A percentile compares a stretch with the other conserved stretches of the same genome.
Evolutionary conservation across 1,139 yeast genomes (phyloP).

Genomic region (Candida dubliniensis): DNA sequence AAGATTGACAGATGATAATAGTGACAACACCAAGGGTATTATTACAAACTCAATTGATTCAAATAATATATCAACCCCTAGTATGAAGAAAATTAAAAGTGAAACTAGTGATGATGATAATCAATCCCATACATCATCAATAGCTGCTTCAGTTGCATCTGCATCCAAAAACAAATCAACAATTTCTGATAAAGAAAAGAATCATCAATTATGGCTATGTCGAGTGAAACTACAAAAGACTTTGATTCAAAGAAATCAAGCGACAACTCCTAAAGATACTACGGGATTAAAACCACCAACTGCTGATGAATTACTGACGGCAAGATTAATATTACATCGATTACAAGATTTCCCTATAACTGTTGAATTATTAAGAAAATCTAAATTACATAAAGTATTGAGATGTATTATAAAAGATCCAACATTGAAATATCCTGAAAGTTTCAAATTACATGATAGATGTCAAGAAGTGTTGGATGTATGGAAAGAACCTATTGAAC

Average conservation of each 20-base stretch:
- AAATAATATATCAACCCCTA: slow-evolving; percentile 1
- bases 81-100: slow-evolving; percentile 8
- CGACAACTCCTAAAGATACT: slow-evolving; percentile 38
- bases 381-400: slow-evolving; percentile 55
- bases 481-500: slow-evolving; percentile 44
- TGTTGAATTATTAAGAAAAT: slow-evolving; percentile 52
- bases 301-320: slow-evolving; percentile 55
- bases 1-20: slow-evolving; percentile 3
- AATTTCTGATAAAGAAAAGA: slow-evolving; percentile 38
- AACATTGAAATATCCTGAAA: slow-evolving; percentile 44
- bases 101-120: slow-evolving; percentile 14
- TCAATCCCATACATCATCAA: slow-evolving; percentile 6
- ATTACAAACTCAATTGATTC: slow-evolving; percentile 5
- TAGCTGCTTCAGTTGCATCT: slow-evolving; percentile 7
- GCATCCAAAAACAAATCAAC: slow-evolving; percentile 8
- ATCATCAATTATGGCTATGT: slow-evolving; percentile 50
- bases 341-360: slow-evolving; percentile 53
- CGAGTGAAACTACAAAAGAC: slow-evolving; percentile 48
- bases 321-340: slow-evolving; percentile 53
- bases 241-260: slow-evolving; percentile 45
- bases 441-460: slow-evolving; percentile 49
- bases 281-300: slow-evolving; percentile 40
- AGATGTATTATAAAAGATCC: slow-evolving; percentile 47
- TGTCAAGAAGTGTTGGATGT: slow-evolving; percentile 42
- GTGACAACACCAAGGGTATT: slow-evolving; percentile 5